These are phyloP conservation scores for Fraxinus pennsylvanica DNA, from an alignment of 257 asterid genomes.

Conservation along the genomic window DNA sequence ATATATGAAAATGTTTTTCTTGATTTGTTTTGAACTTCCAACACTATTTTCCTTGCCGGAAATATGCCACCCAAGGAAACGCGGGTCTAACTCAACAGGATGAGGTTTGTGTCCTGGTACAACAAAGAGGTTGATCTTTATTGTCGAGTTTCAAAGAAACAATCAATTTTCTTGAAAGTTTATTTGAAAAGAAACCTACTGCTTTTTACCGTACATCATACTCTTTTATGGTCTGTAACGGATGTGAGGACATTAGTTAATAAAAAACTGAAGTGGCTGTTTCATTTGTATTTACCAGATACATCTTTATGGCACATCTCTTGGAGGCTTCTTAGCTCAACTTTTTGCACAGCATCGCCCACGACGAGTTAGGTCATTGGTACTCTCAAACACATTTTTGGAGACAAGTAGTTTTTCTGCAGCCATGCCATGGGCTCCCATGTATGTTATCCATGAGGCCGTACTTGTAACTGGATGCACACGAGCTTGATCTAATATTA, in stretches of 20 bases:
- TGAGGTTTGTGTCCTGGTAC: not conserved
- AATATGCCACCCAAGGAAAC: not conserved
- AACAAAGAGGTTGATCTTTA: not conserved
- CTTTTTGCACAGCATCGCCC: conserved; percentile 97
- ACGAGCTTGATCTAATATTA: conserved; percentile 17
- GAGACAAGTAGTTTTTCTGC: conserved; percentile 87
- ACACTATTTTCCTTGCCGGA: not conserved
- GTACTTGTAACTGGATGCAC: not conserved
- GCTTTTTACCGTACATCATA: not conserved
- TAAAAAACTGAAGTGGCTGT: conserved; percentile 16
- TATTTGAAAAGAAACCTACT: not conserved
- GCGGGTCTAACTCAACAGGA: not conserved
- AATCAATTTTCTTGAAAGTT: not conserved
- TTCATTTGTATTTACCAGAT: conserved; percentile 46
- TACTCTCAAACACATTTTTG: conserved; percentile 88
- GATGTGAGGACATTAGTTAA: conserved; percentile 6
- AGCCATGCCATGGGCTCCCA: conserved; percentile 97
- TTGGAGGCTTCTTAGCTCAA: conserved; percentile 98
- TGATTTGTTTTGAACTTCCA: not conserved
- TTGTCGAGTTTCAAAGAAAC: conserved; percentile 1
- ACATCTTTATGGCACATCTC: conserved; percentile 93
- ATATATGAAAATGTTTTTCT: no score
- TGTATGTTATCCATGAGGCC: conserved; percentile 52
- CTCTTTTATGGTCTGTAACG: not conserved
- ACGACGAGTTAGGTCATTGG: conserved; percentile 85